A percentile compares a stretch with the other conserved stretches of the same genome.
Conservation (phyloP, 2,329 filamentous ascomycete species). For the Alternaria arborescens region DNA sequence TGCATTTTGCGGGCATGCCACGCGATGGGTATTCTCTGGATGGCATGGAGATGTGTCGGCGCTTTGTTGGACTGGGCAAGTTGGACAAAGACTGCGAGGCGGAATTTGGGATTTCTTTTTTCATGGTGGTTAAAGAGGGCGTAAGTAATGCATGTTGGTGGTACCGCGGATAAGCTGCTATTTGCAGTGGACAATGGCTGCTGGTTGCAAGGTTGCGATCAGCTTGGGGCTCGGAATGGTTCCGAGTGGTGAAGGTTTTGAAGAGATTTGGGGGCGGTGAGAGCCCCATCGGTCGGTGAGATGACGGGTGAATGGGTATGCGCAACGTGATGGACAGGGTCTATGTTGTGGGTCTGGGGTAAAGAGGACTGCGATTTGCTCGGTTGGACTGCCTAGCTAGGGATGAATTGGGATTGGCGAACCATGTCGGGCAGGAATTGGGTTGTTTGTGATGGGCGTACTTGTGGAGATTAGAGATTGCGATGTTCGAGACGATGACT, state of each 20-base stretch:
- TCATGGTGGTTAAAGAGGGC: background rate
- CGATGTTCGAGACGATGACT: slow-evolving; percentile 5
- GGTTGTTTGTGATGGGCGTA: slow-evolving; percentile 8
- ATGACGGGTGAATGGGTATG: slow-evolving; percentile 5
- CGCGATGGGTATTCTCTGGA: slow-evolving; percentile 1
- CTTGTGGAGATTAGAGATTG: slow-evolving; percentile 16
- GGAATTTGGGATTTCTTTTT: background rate
- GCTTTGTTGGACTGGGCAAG: slow-evolving; percentile 2
- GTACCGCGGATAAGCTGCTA: slow-evolving; percentile 10
- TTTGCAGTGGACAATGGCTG: slow-evolving; percentile 4
- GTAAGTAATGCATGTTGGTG: background rate
- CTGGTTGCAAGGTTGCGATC: background rate
- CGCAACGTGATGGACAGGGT: slow-evolving; percentile 16
- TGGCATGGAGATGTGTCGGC: slow-evolving; percentile 6
- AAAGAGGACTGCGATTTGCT: slow-evolving; percentile 14
- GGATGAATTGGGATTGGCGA: slow-evolving; percentile 4
- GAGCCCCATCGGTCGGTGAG: slow-evolving; percentile 10
- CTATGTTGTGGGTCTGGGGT: slow-evolving; percentile 26
- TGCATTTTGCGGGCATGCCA: slow-evolving; percentile 2
- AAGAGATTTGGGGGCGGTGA: slow-evolving; percentile 9
- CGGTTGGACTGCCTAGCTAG: slow-evolving; percentile 13
- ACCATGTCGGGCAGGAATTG: slow-evolving; percentile 1
- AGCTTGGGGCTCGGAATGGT: background rate
- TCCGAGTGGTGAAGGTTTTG: slow-evolving; percentile 10
- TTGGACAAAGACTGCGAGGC: slow-evolving; percentile 2